phyloP scores from a whole-genome alignment of 805 yeast genomes.

The Starmerella apicola region DNA sequence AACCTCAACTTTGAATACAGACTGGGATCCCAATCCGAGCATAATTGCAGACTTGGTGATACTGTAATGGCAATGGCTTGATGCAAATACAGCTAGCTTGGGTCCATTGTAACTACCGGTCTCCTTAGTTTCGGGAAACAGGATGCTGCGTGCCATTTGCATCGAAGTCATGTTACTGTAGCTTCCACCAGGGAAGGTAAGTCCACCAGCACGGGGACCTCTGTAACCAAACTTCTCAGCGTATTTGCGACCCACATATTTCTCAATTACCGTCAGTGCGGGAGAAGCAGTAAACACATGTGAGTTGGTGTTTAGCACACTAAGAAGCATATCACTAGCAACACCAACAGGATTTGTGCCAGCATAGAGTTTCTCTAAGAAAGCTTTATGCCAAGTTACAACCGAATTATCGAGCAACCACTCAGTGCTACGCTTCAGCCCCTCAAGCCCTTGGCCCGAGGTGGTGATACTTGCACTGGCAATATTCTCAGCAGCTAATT shows the following conservation, averaged over 20 bases:
- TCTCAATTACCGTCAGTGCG: slow-evolving; percentile 61
- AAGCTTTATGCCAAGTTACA: slow-evolving; percentile 80
- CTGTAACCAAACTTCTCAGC: slow-evolving; percentile 50
- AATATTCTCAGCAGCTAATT: slow-evolving; percentile 30
- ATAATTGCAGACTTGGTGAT: slow-evolving; percentile 72
- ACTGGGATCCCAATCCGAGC: slow-evolving; percentile 52
- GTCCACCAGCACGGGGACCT: slow-evolving; percentile 54
- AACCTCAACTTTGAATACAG: slow-evolving; percentile 54
- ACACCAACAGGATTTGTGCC: slow-evolving; percentile 79
- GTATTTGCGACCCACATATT: slow-evolving; percentile 51
- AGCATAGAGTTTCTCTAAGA: slow-evolving; percentile 72
- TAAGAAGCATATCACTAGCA: slow-evolving; percentile 53
- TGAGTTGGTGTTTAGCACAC: slow-evolving; percentile 66
- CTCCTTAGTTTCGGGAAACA: slow-evolving; percentile 56
- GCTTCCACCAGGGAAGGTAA: slow-evolving; percentile 79
- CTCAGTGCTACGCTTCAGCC: slow-evolving; percentile 41
- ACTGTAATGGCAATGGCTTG: slow-evolving; percentile 65
- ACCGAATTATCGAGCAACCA: slow-evolving; percentile 52
- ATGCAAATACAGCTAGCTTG: slow-evolving; percentile 58
- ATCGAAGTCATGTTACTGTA: slow-evolving; percentile 73
- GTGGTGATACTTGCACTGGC: slow-evolving; percentile 28
- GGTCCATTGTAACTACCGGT: slow-evolving; percentile 41
- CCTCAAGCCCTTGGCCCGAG: slow-evolving; percentile 32
- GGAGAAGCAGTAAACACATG: slow-evolving; percentile 81
- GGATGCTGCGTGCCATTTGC: slow-evolving; percentile 58